Conservation (phyloP, 305 asterid species). For the Lippia alba region DNA sequence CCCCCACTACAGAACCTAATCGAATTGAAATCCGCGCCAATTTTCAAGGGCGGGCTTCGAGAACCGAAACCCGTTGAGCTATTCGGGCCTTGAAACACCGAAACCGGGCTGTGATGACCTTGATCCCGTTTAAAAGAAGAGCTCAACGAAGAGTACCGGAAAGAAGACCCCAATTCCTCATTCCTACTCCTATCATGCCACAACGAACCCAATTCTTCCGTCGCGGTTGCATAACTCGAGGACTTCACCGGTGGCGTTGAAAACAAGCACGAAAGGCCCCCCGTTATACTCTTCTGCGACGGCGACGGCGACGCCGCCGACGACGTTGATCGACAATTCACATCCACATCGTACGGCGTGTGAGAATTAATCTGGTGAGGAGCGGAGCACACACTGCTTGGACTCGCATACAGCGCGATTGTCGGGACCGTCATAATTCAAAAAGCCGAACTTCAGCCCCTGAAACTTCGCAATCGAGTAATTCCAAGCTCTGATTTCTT, state of each 20-base stretch:
- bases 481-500: slow-evolving; percentile 27
- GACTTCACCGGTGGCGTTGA: slow-evolving; percentile 65
- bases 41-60: slow-evolving; percentile 58
- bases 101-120: slow-evolving; percentile 75
- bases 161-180: slow-evolving; percentile 69
- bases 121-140: slow-evolving; percentile 76
- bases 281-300: slow-evolving; percentile 58
- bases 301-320: slow-evolving; percentile 56
- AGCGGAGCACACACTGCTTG: slow-evolving; percentile 71
- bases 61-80: slow-evolving; percentile 53
- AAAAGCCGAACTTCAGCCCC: slow-evolving; percentile 28
- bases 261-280: slow-evolving; percentile 76
- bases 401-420: slow-evolving; percentile 74
- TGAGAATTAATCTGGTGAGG: slow-evolving; percentile 77
- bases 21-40: slow-evolving; percentile 50
- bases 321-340: slow-evolving; percentile 62
- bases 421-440: slow-evolving; percentile 53
- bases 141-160: slow-evolving; percentile 49
- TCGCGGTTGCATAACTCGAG: slow-evolving; percentile 50
- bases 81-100: slow-evolving; percentile 77
- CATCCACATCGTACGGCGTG: slow-evolving; percentile 62
- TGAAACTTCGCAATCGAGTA: slow-evolving; percentile 19
- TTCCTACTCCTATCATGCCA: slow-evolving; percentile 71
- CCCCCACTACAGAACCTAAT: slow-evolving; percentile 58
- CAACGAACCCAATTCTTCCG: slow-evolving; percentile 69